phyloP scores from a whole-genome alignment of 108 stramenopile species.

The Cafeteria roenbergensis region DNA sequence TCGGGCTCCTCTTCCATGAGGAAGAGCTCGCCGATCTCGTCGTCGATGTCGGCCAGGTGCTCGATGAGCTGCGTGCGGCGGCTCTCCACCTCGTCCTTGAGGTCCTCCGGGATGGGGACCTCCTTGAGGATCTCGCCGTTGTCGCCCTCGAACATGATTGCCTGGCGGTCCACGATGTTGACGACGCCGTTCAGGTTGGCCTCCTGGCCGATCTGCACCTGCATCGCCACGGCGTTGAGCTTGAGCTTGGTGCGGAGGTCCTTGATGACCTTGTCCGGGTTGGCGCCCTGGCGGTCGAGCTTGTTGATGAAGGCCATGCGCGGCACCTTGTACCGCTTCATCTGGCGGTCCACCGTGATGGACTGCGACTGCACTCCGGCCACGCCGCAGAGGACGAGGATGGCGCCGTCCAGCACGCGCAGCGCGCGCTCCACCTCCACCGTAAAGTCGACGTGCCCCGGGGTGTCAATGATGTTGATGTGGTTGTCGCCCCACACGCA shows the following conservation, averaged over 20 bases:
- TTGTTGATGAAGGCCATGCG: slow-evolving; percentile 98
- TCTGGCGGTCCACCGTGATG: slow-evolving; percentile 96
- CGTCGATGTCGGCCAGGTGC: slow-evolving; percentile 80
- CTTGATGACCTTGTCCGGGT: slow-evolving; percentile 71
- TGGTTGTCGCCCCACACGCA: slow-evolving; percentile 82
- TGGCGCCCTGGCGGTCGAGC: slow-evolving; percentile 85
- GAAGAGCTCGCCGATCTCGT: slow-evolving; percentile 87
- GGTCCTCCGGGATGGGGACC: slow-evolving; percentile 62
- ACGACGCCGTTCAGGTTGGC: slow-evolving; percentile 74
- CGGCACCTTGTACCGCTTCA: slow-evolving; percentile 97
- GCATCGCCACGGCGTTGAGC: slow-evolving; percentile 84
- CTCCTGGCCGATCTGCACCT: slow-evolving; percentile 90
- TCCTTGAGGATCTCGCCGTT: slow-evolving; percentile 65
- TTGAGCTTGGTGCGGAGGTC: slow-evolving; percentile 55
- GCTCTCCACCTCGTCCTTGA: slow-evolving; percentile 57
- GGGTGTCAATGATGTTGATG: slow-evolving; percentile 98
- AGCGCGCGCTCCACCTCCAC: slow-evolving; percentile 93
- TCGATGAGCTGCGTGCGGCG: slow-evolving; percentile 75
- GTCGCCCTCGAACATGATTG: slow-evolving; percentile 68
- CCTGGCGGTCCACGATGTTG: slow-evolving; percentile 64
- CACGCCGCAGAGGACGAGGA: slow-evolving; percentile 88
- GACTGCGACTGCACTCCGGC: slow-evolving; percentile 93
- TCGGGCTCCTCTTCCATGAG: slow-evolving; percentile 81
- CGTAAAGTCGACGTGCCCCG: slow-evolving; percentile 90
- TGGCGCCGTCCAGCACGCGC: slow-evolving; percentile 92